Evolutionary conservation across 257 asterid genomes (phyloP), one percentile per base, ranked within the genome.

Genomic region (Plantago elongata): DNA sequence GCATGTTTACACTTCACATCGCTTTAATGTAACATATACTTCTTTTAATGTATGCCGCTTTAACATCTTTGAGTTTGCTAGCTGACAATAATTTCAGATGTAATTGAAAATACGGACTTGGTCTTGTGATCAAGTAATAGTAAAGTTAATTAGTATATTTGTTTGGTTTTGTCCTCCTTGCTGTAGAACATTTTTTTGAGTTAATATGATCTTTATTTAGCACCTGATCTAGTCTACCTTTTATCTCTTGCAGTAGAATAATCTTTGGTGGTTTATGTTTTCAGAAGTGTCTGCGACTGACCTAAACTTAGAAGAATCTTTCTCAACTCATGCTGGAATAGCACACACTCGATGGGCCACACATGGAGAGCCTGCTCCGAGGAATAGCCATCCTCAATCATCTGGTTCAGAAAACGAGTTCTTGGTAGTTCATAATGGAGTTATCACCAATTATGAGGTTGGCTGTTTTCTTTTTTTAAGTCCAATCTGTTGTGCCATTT

Each of bases 331-430:
- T 68, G 95, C 96, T 70, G 99, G 99, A 56, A 89, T 93, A 68
- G 97, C 99, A 34, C 99, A 93, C 75, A 93, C 99, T 27, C 89
- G 99, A 7, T 93, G 99, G 99, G 99, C 99, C 59, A 93, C 99
- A 43, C 99, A 93, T 67, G 99, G 99, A 58, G 96, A 80, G 76
- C 99, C 99, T 51, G 86, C 99, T 70, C 96, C 97, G 16, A 83
- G 87, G 70, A 93, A 93, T 71, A 93, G 96, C 64, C 99, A 93
- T 72, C 99, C 99, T 48, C 99, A 93, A 66, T 74, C 85, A 46
- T 93, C 97, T 68, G 97, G 81, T 61, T 67, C 80, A 27, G 86
- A 75, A 62, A 87, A 93, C 37, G 95, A 93, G 63, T 93, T 93
- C 67, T 45, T 89, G 79, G 99, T 89, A 63, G 99, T 93, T 64